These are phyloP conservation scores for Capsicum chinense DNA, from an alignment of 257 asterid species.

Conservation along the genomic window DNA sequence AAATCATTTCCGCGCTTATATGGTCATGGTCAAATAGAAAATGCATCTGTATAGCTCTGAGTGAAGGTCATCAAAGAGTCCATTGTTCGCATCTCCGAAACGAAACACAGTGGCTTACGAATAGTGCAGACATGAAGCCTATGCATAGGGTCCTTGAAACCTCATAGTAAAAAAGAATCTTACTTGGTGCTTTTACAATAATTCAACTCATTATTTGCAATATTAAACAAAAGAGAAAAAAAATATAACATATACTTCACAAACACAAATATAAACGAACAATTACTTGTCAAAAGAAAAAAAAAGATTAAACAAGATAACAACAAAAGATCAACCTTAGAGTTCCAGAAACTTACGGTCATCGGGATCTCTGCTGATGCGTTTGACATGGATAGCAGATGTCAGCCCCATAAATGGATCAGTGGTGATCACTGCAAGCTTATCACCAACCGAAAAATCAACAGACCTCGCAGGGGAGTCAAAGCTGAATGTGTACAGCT, in stretches of 20 bases:
- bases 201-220: neutral
- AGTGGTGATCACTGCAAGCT: slow-evolving; percentile 79
- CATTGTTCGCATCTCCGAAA: slow-evolving; percentile 6
- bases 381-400: slow-evolving; percentile 84
- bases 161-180: neutral
- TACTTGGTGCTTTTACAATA: neutral
- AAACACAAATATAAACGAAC: neutral
- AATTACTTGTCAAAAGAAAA: neutral
- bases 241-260: neutral
- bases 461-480: slow-evolving; percentile 85
- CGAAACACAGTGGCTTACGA: neutral
- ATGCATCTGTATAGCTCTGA: neutral
- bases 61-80: neutral
- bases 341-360: slow-evolving; percentile 62
- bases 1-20: neutral
- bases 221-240: neutral
- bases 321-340: neutral
- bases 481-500: slow-evolving; percentile 67
- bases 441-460: slow-evolving; percentile 79
- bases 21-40: neutral
- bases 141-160: neutral
- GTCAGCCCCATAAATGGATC: slow-evolving; percentile 86
- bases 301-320: neutral
- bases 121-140: neutral
- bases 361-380: slow-evolving; percentile 56